Evolutionary conservation across 129 eudicot species (phyloP).

Genomic region (Escallonia herrerae): DNA sequence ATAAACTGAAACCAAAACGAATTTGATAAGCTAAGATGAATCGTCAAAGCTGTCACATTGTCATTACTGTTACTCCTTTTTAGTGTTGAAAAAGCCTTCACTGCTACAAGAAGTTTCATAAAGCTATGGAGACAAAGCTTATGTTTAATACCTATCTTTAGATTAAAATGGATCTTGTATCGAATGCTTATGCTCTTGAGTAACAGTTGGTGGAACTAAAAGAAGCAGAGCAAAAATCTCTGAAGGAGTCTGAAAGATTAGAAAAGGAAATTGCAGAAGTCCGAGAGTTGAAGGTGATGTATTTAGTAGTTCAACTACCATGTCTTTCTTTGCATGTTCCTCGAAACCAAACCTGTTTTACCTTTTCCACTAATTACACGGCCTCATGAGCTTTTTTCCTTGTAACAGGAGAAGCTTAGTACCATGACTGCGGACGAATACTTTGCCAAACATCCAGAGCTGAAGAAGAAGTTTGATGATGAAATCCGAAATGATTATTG

Average conservation of each 20-base stretch:
- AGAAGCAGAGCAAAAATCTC: constrained; percentile 73
- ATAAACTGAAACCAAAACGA: too few species aligned
- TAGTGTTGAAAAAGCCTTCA: too few species aligned
- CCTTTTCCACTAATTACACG: not conserved
- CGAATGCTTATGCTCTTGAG: not conserved
- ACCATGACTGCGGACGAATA: constrained; percentile 96
- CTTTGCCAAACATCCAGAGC: constrained; percentile 84
- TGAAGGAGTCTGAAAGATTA: constrained; percentile 80
- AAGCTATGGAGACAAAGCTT: not conserved
- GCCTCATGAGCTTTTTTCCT: not conserved
- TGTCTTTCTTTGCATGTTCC: not conserved
- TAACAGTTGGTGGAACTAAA: constrained; percentile 81
- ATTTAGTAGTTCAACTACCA: not conserved
- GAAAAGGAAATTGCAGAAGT: constrained; percentile 90
- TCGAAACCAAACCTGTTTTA: not conserved
- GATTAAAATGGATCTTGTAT: too few species aligned
- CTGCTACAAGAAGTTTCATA: too few species aligned
- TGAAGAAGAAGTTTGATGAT: constrained; percentile 80
- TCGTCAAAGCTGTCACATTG: too few species aligned
- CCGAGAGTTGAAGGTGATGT: constrained; percentile 72
- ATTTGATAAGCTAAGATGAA: too few species aligned
- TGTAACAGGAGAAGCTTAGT: constrained; percentile 55
- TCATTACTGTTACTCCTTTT: too few species aligned
- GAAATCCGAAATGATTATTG: constrained; percentile 88
- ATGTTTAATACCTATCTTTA: not conserved